These are phyloP conservation scores for Sporothrix dimorphospora DNA, from an alignment of 2,329 filamentous ascomycete genomes.

Conservation along the genomic window DNA sequence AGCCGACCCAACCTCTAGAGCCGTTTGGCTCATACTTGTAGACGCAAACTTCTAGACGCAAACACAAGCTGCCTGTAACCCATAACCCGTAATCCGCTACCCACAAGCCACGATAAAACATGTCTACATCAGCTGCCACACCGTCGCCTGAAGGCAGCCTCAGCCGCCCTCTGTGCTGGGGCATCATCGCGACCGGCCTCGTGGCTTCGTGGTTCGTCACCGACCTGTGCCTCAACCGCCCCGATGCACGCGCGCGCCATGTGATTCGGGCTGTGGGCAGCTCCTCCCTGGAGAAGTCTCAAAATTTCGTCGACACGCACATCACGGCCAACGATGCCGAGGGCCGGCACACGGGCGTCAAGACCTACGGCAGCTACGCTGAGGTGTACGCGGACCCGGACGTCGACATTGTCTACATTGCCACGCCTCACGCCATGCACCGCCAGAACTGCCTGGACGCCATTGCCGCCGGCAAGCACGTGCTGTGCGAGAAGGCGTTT, in stretches of 20 bases:
- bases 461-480: constrained; percentile 48
- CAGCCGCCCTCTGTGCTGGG: constrained; percentile 40
- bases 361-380: constrained; percentile 44
- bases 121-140: neutral
- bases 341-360: neutral
- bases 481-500: constrained; percentile 53
- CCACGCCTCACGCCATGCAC: constrained; percentile 51
- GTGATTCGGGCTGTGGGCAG: constrained; percentile 46
- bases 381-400: constrained; percentile 46
- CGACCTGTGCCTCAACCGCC: constrained; percentile 43
- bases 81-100: neutral
- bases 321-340: constrained; percentile 26
- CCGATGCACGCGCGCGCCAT: constrained; percentile 42
- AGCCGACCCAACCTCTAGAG: neutral
- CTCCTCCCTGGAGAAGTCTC: constrained; percentile 42
- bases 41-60: neutral
- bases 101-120: neutral
- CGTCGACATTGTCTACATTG: constrained; percentile 52
- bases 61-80: neutral
- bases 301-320: constrained; percentile 44
- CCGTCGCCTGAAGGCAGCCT: neutral
- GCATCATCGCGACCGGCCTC: constrained; percentile 47
- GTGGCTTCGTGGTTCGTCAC: constrained; percentile 51
- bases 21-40: neutral
- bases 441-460: constrained; percentile 49